Base-by-base conservation (phyloP, 768 basidiomycete genomes). In the Lactarius sp. region DNA sequence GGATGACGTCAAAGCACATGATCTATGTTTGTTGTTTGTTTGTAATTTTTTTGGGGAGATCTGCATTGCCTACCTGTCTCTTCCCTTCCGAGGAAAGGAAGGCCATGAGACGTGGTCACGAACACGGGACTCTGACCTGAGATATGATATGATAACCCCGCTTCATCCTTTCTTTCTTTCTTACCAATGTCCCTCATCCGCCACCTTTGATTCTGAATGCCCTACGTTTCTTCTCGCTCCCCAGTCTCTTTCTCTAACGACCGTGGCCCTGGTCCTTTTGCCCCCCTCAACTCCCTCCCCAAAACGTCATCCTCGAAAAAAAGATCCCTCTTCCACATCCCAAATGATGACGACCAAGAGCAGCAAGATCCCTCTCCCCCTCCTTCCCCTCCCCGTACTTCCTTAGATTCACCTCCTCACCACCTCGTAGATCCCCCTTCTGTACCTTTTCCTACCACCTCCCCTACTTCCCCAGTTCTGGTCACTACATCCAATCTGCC, bases 291-390 rank as follows among this genome's bases (percentile, higher is more conserved):
- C 22, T 20, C 56, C 41, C 61, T 64, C 31, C 66, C 66, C 7
- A 62, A 51, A 42, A 18, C 27, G 3, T 37, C 64, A 33, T 41
- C 18, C 33, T 7, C 54, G 7, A 62, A 58, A 64, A 62, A 64
- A 64, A 62, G 61, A 9, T 58, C 66, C 4, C 65, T 67, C 47
- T 68, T 68, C 39, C 68, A 68, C 62, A 66, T 68, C 47, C 46
- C 59, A 31, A 56, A 39, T 37, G 66, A 68, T 41, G 66, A 67
- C 33, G 59, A 60, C 59, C 44, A 56, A 13, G 66, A 66, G 3
- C 64, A 66, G 49, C 63, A 66, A 18, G 66, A 65, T 4, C 51
- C 42, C 31, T 66, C 67, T 18, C 67, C 65, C 7, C 53, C 66
- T 20, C 56, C 52, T 31, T 61, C 66, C 6, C 65, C 67, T 4